Conservation (phyloP, 139 green algal species). For the Chlamydomonas incerta region DNA sequence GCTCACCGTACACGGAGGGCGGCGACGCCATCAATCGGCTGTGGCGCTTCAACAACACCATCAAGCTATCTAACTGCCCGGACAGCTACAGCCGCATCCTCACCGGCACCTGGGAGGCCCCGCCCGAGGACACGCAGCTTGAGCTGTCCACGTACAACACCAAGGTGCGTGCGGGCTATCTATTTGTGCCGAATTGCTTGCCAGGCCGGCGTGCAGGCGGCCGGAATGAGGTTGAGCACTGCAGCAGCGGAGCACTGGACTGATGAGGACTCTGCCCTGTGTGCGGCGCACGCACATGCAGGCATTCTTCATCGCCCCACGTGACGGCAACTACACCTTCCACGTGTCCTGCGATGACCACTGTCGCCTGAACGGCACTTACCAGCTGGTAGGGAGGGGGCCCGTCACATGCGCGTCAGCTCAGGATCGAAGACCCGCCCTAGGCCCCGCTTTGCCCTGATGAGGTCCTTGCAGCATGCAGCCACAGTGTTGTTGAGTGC, state of each 20-base stretch:
- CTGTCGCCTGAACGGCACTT: neutral
- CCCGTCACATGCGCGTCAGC: neutral
- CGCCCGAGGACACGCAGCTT: neutral
- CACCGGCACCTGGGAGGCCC: neutral
- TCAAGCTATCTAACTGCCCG: neutral
- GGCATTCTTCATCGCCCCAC: neutral
- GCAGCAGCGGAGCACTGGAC: too few relatives aligned
- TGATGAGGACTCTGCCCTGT: too few relatives aligned
- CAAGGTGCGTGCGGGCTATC: neutral
- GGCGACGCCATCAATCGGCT: neutral
- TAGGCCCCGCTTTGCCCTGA: too few relatives aligned
- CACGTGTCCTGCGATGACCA: neutral
- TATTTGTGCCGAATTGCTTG: too few relatives aligned
- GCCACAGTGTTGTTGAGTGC: too few relatives aligned
- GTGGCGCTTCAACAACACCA: neutral
- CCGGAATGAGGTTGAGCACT: neutral
- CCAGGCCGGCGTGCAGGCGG: too few relatives aligned
- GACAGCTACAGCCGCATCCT: neutral
- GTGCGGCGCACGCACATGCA: neutral
- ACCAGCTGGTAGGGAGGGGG: neutral
- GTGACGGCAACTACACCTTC: neutral
- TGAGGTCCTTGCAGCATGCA: too few relatives aligned
- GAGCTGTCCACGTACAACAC: neutral
- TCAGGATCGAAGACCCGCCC: too few relatives aligned
- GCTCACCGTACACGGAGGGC: neutral